phyloP scores from a whole-genome alignment of 2,329 filamentous ascomycete genomes.

The Tricladium varicosporioides region DNA sequence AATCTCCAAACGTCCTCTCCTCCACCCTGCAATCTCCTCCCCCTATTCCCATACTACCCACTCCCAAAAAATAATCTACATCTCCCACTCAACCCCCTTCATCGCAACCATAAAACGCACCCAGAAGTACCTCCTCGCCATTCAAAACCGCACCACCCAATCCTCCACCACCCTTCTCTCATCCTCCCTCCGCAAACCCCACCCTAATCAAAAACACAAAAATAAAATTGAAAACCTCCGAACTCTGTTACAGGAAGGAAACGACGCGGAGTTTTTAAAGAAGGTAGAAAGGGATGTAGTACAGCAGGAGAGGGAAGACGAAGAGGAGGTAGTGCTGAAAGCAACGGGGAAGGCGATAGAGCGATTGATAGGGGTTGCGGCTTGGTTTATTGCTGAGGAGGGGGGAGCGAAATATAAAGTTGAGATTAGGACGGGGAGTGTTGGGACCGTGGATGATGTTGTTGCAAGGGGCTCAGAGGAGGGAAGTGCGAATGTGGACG shows the following conservation, averaged over 20 bases:
- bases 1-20: conserved; percentile 34
- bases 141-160: conserved; percentile 27
- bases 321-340: conserved; percentile 32
- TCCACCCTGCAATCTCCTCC: conserved; percentile 31
- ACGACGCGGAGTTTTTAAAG: conserved; percentile 11
- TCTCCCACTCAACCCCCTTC: conserved; percentile 30
- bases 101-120: conserved; percentile 33
- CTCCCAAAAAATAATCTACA: conserved; percentile 30
- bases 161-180: conserved; percentile 3
- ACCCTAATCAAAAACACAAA: background rate
- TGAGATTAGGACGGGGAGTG: conserved; percentile 30
- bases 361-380: conserved; percentile 27
- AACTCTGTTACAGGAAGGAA: conserved; percentile 6
- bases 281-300: conserved; percentile 20
- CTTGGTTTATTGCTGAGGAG: conserved; percentile 28
- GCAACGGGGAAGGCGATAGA: conserved; percentile 34
- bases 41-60: conserved; percentile 20
- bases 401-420: conserved; percentile 25
- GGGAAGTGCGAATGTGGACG: conserved; percentile 17
- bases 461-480: conserved; percentile 14
- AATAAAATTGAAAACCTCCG: conserved; percentile 1
- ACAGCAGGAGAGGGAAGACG: conserved; percentile 2
- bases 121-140: conserved; percentile 25
- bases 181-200: background rate
- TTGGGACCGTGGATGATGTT: conserved; percentile 36